phyloP scores from a whole-genome alignment of 805 yeast genomes.

The Komagataella populi region DNA sequence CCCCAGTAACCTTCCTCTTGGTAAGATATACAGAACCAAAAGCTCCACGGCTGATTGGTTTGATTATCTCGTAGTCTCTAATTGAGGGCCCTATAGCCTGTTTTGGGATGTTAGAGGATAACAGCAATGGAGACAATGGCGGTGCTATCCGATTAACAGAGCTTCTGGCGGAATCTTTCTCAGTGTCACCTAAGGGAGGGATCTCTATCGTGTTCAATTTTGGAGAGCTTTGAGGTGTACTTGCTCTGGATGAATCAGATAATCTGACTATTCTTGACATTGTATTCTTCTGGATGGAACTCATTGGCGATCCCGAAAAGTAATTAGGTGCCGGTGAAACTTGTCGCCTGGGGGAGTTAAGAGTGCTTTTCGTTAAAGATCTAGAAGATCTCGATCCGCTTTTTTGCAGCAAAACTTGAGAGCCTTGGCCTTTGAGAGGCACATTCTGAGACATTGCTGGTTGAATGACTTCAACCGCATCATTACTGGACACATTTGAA shows the following conservation, averaged over 20 bases:
- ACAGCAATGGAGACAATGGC: slow-evolving; percentile 56
- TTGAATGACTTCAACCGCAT: not conserved
- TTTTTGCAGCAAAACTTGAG: not conserved
- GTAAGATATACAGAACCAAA: slow-evolving; percentile 92
- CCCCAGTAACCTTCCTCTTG: slow-evolving; percentile 75
- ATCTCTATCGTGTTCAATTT: not conserved
- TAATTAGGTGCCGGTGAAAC: slow-evolving; percentile 33
- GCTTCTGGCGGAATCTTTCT: not conserved
- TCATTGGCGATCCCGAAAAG: slow-evolving; percentile 28
- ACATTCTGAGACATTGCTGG: not conserved
- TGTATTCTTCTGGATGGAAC: slow-evolving; percentile 46
- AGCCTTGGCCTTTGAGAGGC: not conserved
- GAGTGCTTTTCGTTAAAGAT: slow-evolving; percentile 7
- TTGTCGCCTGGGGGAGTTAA: slow-evolving; percentile 39
- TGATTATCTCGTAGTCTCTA: slow-evolving; percentile 77
- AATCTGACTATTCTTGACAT: slow-evolving; percentile 5
- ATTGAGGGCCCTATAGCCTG: slow-evolving; percentile 56
- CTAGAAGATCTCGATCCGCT: not conserved
- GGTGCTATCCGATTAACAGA: not conserved
- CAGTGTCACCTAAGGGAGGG: not conserved
- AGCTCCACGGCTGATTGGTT: slow-evolving; percentile 94
- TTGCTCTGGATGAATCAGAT: not conserved
- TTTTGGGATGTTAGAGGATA: slow-evolving; percentile 43
- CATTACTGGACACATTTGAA: not conserved
- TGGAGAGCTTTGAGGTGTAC: not conserved